A percentile compares a stretch with the other conserved stretches of the same genome.
phyloP scores from a whole-genome alignment of 306 rosid genomes.

The Luffa acutangula region DNA sequence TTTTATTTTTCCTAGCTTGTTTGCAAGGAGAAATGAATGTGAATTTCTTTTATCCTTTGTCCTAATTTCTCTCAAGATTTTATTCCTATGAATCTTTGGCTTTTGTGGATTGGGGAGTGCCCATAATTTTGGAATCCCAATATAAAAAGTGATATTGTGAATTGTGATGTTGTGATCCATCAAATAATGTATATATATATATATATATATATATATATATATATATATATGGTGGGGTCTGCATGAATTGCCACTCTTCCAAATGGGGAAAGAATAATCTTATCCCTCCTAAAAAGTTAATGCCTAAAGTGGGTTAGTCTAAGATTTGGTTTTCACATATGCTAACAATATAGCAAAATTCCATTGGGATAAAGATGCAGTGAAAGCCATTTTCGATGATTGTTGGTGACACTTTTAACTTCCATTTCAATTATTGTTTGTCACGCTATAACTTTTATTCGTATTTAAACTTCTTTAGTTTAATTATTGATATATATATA shows the following conservation, averaged over 20 bases:
- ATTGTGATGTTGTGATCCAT: background rate
- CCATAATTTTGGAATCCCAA: background rate
- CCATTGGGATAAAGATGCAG: background rate
- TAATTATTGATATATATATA: too few species aligned
- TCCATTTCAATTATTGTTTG: background rate
- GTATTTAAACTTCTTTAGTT: too few species aligned
- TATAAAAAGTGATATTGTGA: background rate
- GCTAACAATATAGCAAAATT: background rate
- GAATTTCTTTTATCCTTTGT: background rate
- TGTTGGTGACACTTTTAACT: background rate
- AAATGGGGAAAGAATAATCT: background rate
- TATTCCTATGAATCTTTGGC: background rate
- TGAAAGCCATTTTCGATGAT: background rate
- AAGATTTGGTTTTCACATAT: background rate
- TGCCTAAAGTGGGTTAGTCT: slow-evolving; percentile 3
- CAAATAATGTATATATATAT: background rate
- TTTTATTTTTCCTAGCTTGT: background rate
- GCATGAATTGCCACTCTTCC: background rate
- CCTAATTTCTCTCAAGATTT: background rate
- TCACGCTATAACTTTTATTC: background rate
- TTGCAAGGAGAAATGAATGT: background rate
- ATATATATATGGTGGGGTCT: background rate
- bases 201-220: background rate
- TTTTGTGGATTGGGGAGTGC: background rate
- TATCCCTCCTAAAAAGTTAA: background rate